These are phyloP conservation scores for Rhodotorula sp. DNA, from an alignment of 1,284 basidiomycete species.

Conservation along the genomic window DNA sequence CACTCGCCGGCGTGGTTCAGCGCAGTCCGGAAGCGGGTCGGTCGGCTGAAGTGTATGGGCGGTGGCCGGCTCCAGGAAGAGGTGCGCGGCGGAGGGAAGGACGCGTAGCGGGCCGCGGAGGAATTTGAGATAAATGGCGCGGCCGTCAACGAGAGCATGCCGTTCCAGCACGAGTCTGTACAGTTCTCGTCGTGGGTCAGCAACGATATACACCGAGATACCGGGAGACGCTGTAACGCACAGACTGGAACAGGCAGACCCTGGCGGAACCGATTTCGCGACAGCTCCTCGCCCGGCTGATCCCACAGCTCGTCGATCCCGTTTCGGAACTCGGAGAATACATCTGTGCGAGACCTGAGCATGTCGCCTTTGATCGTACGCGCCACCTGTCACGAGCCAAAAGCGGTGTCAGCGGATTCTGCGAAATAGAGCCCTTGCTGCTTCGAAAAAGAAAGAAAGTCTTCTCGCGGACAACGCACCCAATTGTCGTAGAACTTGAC, in stretches of 20 bases:
- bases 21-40: slow-evolving; percentile 19
- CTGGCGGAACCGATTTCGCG: slow-evolving; percentile 9
- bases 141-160: slow-evolving; percentile 49
- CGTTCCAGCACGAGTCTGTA: slow-evolving; percentile 49
- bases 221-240: slow-evolving; percentile 11
- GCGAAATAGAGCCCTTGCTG: background rate
- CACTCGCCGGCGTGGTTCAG: slow-evolving; percentile 25
- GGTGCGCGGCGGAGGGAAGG: background rate
- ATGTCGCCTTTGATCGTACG: slow-evolving; percentile 29
- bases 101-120: slow-evolving; percentile 8
- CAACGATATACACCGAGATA: background rate
- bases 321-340: slow-evolving; percentile 21
- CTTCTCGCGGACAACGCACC: slow-evolving; percentile 46
- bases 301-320: slow-evolving; percentile 37
- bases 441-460: background rate
- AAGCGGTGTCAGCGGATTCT: slow-evolving; percentile 45
- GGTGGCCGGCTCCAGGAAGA: background rate
- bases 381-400: slow-evolving; percentile 46
- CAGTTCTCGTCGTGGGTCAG: background rate
- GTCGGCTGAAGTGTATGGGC: background rate
- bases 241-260: slow-evolving; percentile 37
- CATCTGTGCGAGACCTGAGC: slow-evolving; percentile 28
- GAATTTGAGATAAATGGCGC: slow-evolving; percentile 43
- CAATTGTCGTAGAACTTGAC: slow-evolving; percentile 54
- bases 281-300: slow-evolving; percentile 14